Evolutionary conservation across 2,329 filamentous ascomycete genomes (phyloP), one percentile per base, ranked within the genome.

Genomic region (Arachnomyces sp.): DNA sequence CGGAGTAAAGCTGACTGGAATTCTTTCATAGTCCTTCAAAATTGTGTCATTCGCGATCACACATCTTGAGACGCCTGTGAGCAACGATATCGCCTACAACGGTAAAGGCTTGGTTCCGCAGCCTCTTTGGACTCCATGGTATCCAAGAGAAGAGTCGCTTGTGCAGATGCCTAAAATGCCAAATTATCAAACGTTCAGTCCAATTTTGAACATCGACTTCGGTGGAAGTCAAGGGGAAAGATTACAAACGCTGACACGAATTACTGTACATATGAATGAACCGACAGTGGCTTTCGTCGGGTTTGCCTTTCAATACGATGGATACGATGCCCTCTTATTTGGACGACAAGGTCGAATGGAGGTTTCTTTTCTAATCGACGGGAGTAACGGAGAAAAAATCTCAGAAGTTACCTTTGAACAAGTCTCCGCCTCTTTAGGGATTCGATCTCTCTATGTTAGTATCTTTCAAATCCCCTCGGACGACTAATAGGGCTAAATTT

Each of bases 121-220:
- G 13, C 16, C 5, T 11, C 31, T 14, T 33, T 17, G 31, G 31
- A 33, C 31, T 33, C 13, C 13, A 14, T 17, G 13, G 5, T 25
- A 25, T 9, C 20, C 20, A 25, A 9, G 5, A 5, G 16, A 9
- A 11, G 11, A 12, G 9, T 32, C 28, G 15, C 12, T 31, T n/a
- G n/a, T 38, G 20, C 36, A 20, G 14, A 14, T 11, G 4, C 25
- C 13, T 7, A 9, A 15, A 12, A 38, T 15, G 31, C 20, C 28
- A 16, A 30, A 16, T 11, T 31, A 38, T 32, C 36, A 38, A 3
- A 13, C 13, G 7, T 38, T 31, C 14, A 38, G 31, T 31, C 36
- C 36, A 8, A 38, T 32, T n/a, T n/a, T 38, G 4, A 38, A 38
- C 28, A 38, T 38, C 9, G 25, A 38, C n/a, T 38, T 38, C n/a